phyloP scores from a whole-genome alignment of 31 red algal genomes.

The Bonnemaisonia californica region DNA sequence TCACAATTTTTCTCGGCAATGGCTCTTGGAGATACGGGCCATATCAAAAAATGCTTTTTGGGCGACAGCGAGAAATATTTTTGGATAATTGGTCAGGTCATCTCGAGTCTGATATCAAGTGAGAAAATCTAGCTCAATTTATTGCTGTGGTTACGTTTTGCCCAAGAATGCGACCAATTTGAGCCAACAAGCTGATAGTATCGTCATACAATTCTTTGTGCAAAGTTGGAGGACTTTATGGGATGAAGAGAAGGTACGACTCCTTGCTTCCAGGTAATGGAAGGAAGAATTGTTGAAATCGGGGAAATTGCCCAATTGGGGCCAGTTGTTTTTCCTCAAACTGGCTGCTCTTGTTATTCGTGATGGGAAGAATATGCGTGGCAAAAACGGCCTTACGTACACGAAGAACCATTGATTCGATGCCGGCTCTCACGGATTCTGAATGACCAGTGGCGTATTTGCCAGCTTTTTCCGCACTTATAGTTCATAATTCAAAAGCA shows the following conservation, averaged over 20 bases:
- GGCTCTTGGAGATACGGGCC: slow-evolving; percentile 19
- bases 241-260: slow-evolving; percentile 31
- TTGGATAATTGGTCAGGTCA: slow-evolving; percentile 26
- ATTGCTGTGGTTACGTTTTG: slow-evolving; percentile 24
- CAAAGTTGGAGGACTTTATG: slow-evolving; percentile 32
- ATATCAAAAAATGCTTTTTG: slow-evolving; percentile 32
- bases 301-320: slow-evolving; percentile 33
- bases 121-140: slow-evolving; percentile 17
- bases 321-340: slow-evolving; percentile 31
- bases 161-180: slow-evolving; percentile 18
- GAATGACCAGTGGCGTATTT: slow-evolving; percentile 29
- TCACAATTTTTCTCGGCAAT: slow-evolving; percentile 17
- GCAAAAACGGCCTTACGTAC: slow-evolving; percentile 31
- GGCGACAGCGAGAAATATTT: slow-evolving; percentile 20
- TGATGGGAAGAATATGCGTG: slow-evolving; percentile 38
- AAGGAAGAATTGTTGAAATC: slow-evolving; percentile 27
- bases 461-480: slow-evolving; percentile 26
- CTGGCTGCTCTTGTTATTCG: slow-evolving; percentile 25
- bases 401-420: slow-evolving; percentile 36
- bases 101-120: slow-evolving; percentile 10
- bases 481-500: slow-evolving; percentile 30
- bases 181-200: slow-evolving; percentile 9
- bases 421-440: slow-evolving; percentile 23
- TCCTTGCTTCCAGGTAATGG: slow-evolving; percentile 3
- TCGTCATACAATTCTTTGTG: slow-evolving; percentile 17